Base-by-base conservation (phyloP, 164 flowering plant species). In the Aristolochia californica region DNA sequence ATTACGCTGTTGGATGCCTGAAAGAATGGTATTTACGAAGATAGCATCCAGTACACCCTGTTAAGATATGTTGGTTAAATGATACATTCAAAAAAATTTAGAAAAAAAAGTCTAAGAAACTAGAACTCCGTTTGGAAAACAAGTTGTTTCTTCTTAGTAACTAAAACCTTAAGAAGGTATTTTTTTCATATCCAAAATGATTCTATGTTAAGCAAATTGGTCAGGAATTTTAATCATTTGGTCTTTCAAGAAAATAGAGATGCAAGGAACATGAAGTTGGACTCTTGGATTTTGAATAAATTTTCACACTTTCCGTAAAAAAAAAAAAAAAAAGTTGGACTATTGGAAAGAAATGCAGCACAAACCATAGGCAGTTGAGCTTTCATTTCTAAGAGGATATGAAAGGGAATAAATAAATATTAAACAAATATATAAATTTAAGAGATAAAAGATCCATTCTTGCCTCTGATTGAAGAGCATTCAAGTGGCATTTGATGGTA, bases 1-100 rank as follows among this genome's bases (percentile, higher is more conserved):
- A 81, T 89, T 93, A 50, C 98, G 71, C 61, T 85, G 97, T 60
- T 89, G 98, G 68, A 84, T 59, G 23, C 85, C 99, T 11, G 81
- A 74, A 59, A 93, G 73, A 62, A 76, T 78, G 17, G 96, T 59
- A 69, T 93, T 93, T 11, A 93, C 94, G 69, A 89, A 93, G 59
- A 93, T 75, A 21, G 91, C 99, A 77, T 93, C 94, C 34, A 87
- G 51, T 53, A 60, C 84, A 44, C 72, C 88, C 91, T 93, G 78
- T 52, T 53, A 70, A 55, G 38, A 18, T 28, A 28, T 40, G 52
- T 20, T 18, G 51, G 20, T 43, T 28, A 21, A n/a, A 20, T 15
- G 38, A 49, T 8, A 34, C 4, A 2, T 25, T 5, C 22, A 58
- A 17, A 10, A 43, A 54, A 5, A 23, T 26, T 9, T 17, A 54